Conservation (phyloP, 1,284 basidiomycete species). For the Irpex sp. region DNA sequence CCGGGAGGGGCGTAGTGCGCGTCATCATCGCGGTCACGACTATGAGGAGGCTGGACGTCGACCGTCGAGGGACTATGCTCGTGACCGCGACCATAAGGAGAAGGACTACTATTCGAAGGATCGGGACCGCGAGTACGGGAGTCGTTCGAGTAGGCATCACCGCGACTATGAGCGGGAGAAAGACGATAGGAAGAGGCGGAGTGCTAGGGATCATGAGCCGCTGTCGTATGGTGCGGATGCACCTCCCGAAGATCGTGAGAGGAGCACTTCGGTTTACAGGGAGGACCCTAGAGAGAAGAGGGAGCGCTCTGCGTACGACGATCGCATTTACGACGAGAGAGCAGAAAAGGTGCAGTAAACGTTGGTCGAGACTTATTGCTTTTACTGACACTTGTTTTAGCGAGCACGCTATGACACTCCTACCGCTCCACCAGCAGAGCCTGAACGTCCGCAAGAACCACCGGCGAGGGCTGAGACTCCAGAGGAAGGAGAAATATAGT, state of each 20-base stretch:
- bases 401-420: slow-evolving; percentile 51
- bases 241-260: slow-evolving; percentile 43
- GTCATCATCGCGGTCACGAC: slow-evolving; percentile 24
- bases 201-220: slow-evolving; percentile 34
- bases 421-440: slow-evolving; percentile 20
- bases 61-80: slow-evolving; percentile 23
- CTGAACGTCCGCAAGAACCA: slow-evolving; percentile 29
- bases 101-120: slow-evolving; percentile 31
- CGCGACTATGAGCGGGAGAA: slow-evolving; percentile 47
- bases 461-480: slow-evolving; percentile 57
- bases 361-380: slow-evolving; percentile 1
- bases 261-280: slow-evolving; percentile 44
- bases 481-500: slow-evolving; percentile 78
- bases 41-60: slow-evolving; percentile 20
- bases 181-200: slow-evolving; percentile 35
- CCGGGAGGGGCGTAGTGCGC: slow-evolving; percentile 33
- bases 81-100: slow-evolving; percentile 38
- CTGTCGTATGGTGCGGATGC: slow-evolving; percentile 29
- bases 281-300: slow-evolving; percentile 44
- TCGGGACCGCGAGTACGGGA: slow-evolving; percentile 40
- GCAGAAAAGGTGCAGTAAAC: slow-evolving; percentile 58
- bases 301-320: slow-evolving; percentile 35
- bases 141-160: slow-evolving; percentile 33
- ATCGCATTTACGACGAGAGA: slow-evolving; percentile 42
- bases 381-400: slow-evolving; percentile 29